A percentile compares a stretch with the other conserved stretches of the same genome.
Conservation (phyloP, 352 stramenopile genomes). For the Globisporangium iwayamae region DNA sequence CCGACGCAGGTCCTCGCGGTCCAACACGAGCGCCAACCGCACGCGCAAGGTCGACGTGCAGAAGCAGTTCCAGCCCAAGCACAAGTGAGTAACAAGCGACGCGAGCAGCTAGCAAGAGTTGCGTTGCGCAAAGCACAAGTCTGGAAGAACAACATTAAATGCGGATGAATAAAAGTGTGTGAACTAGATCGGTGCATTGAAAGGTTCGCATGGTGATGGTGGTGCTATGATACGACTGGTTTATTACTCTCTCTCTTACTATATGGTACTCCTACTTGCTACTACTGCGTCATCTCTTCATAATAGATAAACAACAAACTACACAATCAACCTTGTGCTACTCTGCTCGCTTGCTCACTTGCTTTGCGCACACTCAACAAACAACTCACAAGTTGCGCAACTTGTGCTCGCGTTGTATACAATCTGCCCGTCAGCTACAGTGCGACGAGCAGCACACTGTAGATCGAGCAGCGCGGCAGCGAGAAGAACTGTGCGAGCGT, state of each 20-base stretch:
- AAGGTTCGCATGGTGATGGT: background rate
- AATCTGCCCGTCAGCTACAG: slow-evolving; percentile 25
- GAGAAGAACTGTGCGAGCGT: slow-evolving; percentile 56
- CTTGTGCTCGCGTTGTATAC: background rate
- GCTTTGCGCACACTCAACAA: background rate
- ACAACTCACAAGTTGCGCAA: background rate
- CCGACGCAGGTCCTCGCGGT: slow-evolving; percentile 45
- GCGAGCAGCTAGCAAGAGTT: no score
- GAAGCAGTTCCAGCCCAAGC: slow-evolving; percentile 39
- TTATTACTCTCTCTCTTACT: background rate
- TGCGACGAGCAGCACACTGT: slow-evolving; percentile 56
- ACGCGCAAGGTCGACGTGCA: slow-evolving; percentile 40
- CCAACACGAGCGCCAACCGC: slow-evolving; percentile 45
- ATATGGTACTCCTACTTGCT: slow-evolving; percentile 9
- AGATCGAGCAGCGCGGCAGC: slow-evolving; percentile 69
- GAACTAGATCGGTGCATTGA: background rate
- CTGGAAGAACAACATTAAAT: slow-evolving; percentile 11
- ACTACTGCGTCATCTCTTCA: slow-evolving; percentile 6
- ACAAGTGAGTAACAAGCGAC: slow-evolving; percentile 2
- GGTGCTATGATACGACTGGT: background rate
- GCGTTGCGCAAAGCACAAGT: background rate
- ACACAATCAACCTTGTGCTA: background rate
- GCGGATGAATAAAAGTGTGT: slow-evolving; percentile 3
- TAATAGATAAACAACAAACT: slow-evolving; percentile 6
- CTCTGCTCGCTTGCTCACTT: background rate